A percentile compares a stretch with the other conserved stretches of the same genome.
phyloP scores from a whole-genome alignment of 495 filamentous ascomycete genomes.

The Xylaria nigripes region DNA sequence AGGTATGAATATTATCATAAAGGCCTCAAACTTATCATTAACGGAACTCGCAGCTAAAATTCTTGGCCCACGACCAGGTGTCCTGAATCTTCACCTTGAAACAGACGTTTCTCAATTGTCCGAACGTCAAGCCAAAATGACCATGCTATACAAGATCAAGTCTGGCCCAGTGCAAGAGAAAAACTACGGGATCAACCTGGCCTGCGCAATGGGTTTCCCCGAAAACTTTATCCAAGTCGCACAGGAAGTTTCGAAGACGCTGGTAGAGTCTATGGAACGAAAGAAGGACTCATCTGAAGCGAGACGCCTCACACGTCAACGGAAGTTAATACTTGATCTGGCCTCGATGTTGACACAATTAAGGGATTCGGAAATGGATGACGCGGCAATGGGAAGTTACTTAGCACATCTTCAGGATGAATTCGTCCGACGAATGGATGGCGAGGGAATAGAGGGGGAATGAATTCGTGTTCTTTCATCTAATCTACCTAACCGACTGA shows the following conservation, averaged over 20 bases:
- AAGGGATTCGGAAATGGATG: constrained; percentile 58
- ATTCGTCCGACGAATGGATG: constrained; percentile 64
- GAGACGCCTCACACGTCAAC: constrained; percentile 49
- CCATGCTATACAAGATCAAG: constrained; percentile 75
- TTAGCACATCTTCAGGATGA: constrained; percentile 65
- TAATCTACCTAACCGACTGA: neutral
- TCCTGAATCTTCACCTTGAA: constrained; percentile 72
- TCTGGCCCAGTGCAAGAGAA: constrained; percentile 61
- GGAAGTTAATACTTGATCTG: constrained; percentile 66
- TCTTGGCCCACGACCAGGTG: constrained; percentile 61
- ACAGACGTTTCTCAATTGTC: constrained; percentile 50
- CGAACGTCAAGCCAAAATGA: constrained; percentile 49
- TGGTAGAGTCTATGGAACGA: constrained; percentile 45
- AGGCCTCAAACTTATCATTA: neutral
- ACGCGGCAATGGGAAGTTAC: constrained; percentile 52
- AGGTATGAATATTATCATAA: constrained; percentile 23
- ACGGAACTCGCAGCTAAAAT: constrained; percentile 47
- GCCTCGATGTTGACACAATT: constrained; percentile 70
- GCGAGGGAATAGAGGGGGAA: neutral
- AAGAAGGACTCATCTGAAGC: constrained; percentile 49
- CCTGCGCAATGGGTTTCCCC: constrained; percentile 67
- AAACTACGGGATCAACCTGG: constrained; percentile 73
- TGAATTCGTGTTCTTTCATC: neutral
- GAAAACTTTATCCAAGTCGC: constrained; percentile 58
- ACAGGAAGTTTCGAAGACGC: constrained; percentile 49